Percentiles rank a stretch among this genome's conserved stretches.
Conservation (phyloP, 805 yeast species). For the Candida odintsovae region DNA sequence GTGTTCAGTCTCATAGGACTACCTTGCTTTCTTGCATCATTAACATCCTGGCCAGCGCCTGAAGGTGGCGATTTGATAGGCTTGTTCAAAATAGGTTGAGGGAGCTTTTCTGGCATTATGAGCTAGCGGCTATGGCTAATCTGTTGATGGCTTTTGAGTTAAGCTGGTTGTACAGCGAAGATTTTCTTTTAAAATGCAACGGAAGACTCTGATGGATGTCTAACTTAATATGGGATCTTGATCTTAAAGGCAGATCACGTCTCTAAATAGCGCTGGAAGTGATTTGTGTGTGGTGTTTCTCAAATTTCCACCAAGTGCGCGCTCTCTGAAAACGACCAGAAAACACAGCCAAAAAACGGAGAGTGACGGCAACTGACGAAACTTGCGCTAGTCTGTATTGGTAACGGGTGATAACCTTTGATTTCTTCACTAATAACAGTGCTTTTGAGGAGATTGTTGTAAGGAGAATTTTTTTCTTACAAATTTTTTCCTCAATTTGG, state of each 20-base stretch:
- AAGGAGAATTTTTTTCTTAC: background rate
- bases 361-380: background rate
- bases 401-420: background rate
- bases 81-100: constrained; percentile 11
- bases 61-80: constrained; percentile 3
- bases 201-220: background rate
- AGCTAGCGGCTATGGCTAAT: background rate
- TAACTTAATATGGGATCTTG: background rate
- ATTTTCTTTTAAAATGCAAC: too few relatives aligned
- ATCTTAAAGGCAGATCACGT: background rate
- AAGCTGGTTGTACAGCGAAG: background rate
- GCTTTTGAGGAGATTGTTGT: background rate
- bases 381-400: background rate
- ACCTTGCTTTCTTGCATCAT: background rate
- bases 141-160: background rate
- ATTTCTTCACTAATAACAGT: background rate
- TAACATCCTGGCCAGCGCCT: background rate
- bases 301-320: background rate
- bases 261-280: background rate
- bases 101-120: constrained; percentile 5
- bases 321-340: background rate
- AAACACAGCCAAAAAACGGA: background rate
- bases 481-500: background rate
- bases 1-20: constrained; percentile 1
- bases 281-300: background rate